Conservation (phyloP, 176 grass and related monocot species). For the Carex kokanica region DNA sequence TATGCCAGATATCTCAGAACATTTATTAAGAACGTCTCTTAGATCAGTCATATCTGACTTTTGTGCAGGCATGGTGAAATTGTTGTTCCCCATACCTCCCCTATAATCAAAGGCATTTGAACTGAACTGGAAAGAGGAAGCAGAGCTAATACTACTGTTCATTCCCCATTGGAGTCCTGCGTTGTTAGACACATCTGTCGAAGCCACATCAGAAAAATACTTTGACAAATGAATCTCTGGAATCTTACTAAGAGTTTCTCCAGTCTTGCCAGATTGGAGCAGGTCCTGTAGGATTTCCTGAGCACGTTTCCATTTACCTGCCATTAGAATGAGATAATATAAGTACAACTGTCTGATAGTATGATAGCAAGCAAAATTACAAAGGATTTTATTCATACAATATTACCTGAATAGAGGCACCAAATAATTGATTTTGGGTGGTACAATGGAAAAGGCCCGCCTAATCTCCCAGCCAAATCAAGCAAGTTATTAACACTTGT, state of each 20-base stretch:
- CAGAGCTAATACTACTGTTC: constrained; percentile 35
- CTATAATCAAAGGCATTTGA: constrained; percentile 42
- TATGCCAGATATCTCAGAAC: constrained; percentile 32
- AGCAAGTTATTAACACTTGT: constrained; percentile 50
- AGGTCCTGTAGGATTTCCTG: constrained; percentile 64
- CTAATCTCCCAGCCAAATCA: constrained; percentile 62
- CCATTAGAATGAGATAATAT: neutral
- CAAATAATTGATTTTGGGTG: constrained; percentile 71
- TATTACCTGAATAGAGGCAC: constrained; percentile 84
- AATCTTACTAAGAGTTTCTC: constrained; percentile 38
- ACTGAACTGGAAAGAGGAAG: constrained; percentile 41
- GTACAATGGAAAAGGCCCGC: constrained; percentile 54
- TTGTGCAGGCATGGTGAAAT: constrained; percentile 36
- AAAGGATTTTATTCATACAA: constrained; percentile 19
- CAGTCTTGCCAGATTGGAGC: constrained; percentile 49
- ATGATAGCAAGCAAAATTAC: constrained; percentile 2
- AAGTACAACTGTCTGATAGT: neutral
- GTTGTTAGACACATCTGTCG: constrained; percentile 38
- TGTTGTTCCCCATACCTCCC: constrained; percentile 29
- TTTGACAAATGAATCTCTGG: constrained; percentile 55
- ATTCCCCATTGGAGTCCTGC: constrained; percentile 72
- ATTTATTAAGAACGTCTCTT: constrained; percentile 41
- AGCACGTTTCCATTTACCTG: constrained; percentile 84
- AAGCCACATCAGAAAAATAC: constrained; percentile 43
- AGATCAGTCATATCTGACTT: constrained; percentile 50